phyloP scores from a whole-genome alignment of 768 basidiomycete genomes.

The Naganishia antarctica region DNA sequence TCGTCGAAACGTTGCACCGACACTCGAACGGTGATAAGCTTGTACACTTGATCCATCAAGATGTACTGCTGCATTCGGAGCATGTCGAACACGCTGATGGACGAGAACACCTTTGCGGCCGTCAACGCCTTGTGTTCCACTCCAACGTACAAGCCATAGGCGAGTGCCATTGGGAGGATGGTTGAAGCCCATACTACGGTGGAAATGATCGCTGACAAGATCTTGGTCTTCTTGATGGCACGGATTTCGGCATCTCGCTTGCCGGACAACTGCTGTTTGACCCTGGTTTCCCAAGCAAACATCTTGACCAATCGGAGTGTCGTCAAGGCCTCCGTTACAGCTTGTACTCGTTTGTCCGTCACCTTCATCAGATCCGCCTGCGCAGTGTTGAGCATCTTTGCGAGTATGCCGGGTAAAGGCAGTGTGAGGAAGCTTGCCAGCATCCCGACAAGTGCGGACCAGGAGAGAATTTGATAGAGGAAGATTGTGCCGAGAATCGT shows the following conservation, averaged over 20 bases:
- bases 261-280: slow-evolving; percentile 56
- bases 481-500: slow-evolving; percentile 51
- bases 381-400: slow-evolving; percentile 54
- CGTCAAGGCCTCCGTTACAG: slow-evolving; percentile 55
- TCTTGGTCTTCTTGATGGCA: slow-evolving; percentile 57
- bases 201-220: slow-evolving; percentile 50
- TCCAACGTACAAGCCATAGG: slow-evolving; percentile 58
- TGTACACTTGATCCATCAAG: slow-evolving; percentile 26
- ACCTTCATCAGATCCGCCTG: slow-evolving; percentile 58
- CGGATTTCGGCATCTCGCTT: slow-evolving; percentile 62
- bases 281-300: slow-evolving; percentile 57
- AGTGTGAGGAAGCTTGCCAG: slow-evolving; percentile 56
- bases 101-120: slow-evolving; percentile 54
- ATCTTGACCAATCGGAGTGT: slow-evolving; percentile 61
- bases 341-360: slow-evolving; percentile 61
- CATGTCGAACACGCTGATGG: slow-evolving; percentile 62
- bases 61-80: slow-evolving; percentile 54
- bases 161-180: slow-evolving; percentile 62
- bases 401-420: slow-evolving; percentile 59
- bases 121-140: slow-evolving; percentile 51
- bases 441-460: slow-evolving; percentile 61
- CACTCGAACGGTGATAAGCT: slow-evolving; percentile 55
- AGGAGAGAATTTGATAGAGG: slow-evolving; percentile 56
- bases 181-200: slow-evolving; percentile 59
- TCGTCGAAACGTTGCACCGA: slow-evolving; percentile 60